Percentiles rank a stretch among this genome's conserved stretches.
phyloP scores from a whole-genome alignment of 1,284 basidiomycete genomes.

The Sphagnurus paluster region DNA sequence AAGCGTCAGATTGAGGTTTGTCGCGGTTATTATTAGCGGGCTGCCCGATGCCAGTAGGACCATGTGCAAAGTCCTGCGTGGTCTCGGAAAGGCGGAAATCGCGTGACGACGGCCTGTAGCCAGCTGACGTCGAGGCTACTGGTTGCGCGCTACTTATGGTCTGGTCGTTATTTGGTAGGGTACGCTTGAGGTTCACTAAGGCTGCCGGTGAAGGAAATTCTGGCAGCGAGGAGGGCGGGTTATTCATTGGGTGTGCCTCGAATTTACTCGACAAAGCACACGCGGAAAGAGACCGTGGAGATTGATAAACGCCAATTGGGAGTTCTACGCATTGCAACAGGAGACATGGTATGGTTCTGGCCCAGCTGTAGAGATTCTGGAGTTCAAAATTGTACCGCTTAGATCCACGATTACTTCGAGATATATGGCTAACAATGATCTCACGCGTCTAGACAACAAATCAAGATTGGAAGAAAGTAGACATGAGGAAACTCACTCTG shows the following conservation, averaged over 20 bases:
- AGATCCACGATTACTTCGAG: slow-evolving; percentile 8
- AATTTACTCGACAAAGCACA: not conserved
- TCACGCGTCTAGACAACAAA: slow-evolving; percentile 9
- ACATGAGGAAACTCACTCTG: slow-evolving; percentile 1
- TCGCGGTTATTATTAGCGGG: not conserved
- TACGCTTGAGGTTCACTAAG: not conserved
- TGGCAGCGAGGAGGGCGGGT: not conserved
- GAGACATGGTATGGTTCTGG: slow-evolving; percentile 8
- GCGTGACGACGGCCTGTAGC: not conserved
- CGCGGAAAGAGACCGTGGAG: not conserved
- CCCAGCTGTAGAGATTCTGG: not conserved
- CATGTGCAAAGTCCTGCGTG: not conserved
- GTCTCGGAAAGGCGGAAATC: not conserved
- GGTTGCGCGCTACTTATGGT: too few species aligned
- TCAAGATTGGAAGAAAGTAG: not conserved
- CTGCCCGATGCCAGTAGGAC: too few species aligned
- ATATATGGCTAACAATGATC: slow-evolving; percentile 9
- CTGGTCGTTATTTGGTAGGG: not conserved
- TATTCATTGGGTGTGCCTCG: not conserved
- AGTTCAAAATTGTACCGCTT: not conserved
- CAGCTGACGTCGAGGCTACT: not conserved
- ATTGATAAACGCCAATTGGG: slow-evolving; percentile 1
- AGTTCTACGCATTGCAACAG: slow-evolving; percentile 12
- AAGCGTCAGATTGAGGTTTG: too few species aligned
- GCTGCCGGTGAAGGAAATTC: not conserved